Evolutionary conservation across 192 early-diverging fungal species (phyloP).

Genomic region (Coemansia furcata): DNA sequence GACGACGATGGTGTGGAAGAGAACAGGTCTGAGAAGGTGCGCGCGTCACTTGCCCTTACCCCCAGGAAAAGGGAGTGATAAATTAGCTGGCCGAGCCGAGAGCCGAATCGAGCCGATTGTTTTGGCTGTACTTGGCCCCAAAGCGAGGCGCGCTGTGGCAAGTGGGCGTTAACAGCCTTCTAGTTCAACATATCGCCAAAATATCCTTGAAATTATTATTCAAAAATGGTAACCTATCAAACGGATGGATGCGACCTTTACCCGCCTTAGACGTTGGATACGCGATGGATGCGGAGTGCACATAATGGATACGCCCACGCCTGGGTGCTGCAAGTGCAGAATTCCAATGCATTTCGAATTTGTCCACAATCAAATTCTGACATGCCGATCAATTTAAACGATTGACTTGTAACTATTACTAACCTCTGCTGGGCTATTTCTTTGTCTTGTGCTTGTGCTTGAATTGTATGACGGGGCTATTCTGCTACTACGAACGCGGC

Average conservation of each 20-base stretch:
- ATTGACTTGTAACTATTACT: not conserved
- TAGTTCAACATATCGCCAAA: not conserved
- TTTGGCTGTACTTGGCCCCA: not conserved
- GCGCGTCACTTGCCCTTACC: not conserved
- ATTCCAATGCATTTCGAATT: not conserved
- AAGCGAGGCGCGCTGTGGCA: not conserved
- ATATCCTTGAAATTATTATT: constrained; percentile 2
- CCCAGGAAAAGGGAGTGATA: not conserved
- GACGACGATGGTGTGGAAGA: not conserved
- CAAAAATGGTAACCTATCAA: constrained; percentile 2
- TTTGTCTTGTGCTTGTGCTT: not conserved
- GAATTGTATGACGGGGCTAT: not conserved
- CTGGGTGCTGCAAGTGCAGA: not conserved
- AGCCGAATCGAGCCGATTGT: not conserved
- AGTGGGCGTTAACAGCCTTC: not conserved
- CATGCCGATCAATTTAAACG: not conserved
- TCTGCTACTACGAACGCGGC: not conserved
- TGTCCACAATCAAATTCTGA: not conserved
- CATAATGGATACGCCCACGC: not conserved
- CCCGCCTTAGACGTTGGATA: not conserved
- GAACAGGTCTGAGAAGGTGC: not conserved
- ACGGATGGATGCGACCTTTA: not conserved
- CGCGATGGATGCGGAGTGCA: constrained; percentile 2
- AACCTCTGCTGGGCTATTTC: not conserved
- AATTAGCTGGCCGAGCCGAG: not conserved